phyloP scores from a whole-genome alignment of 257 asterid species.

The Jaltomata sinuosa region DNA sequence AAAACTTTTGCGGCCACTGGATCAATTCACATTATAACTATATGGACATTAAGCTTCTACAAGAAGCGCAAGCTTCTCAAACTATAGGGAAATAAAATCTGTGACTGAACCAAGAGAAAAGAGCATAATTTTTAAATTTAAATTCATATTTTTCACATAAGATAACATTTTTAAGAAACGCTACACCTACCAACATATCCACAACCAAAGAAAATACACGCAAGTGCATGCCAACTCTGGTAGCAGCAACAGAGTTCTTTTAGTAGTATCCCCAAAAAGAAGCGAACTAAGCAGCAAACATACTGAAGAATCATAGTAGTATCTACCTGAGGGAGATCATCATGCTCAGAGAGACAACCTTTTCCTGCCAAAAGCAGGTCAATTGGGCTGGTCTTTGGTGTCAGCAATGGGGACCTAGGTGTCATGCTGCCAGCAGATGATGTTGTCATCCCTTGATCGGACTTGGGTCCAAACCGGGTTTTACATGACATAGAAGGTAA shows the following conservation, averaged over 20 bases:
- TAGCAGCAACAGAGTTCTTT: background rate
- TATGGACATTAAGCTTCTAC: background rate
- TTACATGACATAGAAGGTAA: slow-evolving; percentile 82
- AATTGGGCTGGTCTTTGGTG: slow-evolving; percentile 77
- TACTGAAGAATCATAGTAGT: slow-evolving; percentile 4
- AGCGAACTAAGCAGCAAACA: background rate
- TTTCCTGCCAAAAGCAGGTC: slow-evolving; percentile 80
- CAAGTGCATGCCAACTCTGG: background rate
- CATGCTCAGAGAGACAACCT: slow-evolving; percentile 90
- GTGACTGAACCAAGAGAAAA: background rate
- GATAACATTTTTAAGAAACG: background rate
- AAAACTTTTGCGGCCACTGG: background rate
- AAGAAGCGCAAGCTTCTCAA: background rate
- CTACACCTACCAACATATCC: background rate
- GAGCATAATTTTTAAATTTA: background rate
- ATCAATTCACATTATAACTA: background rate
- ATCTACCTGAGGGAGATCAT: slow-evolving; percentile 89
- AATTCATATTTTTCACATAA: background rate
- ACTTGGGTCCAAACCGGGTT: slow-evolving; percentile 91
- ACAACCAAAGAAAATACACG: background rate
- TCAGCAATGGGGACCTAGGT: slow-evolving; percentile 91
- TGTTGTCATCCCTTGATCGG: slow-evolving; percentile 97
- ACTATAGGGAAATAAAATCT: background rate
- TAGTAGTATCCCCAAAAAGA: background rate
- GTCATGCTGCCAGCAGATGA: slow-evolving; percentile 99